Conservation (phyloP, 331 rosid species). For the Saraca asoca region DNA sequence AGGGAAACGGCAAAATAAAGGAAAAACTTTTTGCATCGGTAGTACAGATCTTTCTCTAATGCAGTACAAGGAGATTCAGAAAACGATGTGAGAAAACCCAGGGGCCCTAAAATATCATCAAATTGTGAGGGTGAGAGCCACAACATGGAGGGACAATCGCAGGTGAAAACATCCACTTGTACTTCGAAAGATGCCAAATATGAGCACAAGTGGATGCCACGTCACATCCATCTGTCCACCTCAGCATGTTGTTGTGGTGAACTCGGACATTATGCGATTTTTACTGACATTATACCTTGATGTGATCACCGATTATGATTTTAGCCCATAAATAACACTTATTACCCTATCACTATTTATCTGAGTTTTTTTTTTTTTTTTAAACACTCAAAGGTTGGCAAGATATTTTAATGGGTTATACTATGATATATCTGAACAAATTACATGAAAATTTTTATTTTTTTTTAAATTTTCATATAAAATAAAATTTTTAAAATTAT, state of each 20-base stretch:
- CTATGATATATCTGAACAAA: too few relatives aligned
- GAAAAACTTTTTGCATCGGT: neutral
- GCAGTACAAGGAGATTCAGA: conserved; percentile 25
- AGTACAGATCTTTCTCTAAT: conserved; percentile 4
- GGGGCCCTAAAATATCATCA: too few relatives aligned
- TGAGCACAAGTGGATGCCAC: conserved; percentile 34
- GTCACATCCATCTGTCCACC: neutral
- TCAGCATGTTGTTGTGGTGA: conserved; percentile 22
- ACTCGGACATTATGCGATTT: neutral
- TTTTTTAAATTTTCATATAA: too few relatives aligned
- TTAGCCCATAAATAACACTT: neutral
- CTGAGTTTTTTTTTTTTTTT: too few relatives aligned
- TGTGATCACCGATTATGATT: conserved; percentile 7
- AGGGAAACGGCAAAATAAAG: too few relatives aligned
- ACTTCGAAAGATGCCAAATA: neutral
- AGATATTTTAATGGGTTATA: too few relatives aligned
- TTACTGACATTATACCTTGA: conserved; percentile 17
- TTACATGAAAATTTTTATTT: too few relatives aligned
- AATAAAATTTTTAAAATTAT: too few relatives aligned
- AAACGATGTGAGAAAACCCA: conserved; percentile 18
- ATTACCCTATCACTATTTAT: too few relatives aligned
- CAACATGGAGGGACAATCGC: neutral
- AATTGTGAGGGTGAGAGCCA: conserved; percentile 18
- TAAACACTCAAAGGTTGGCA: too few relatives aligned
- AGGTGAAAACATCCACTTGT: conserved; percentile 7